Evolutionary conservation across 2,329 filamentous ascomycete genomes (phyloP).

Genomic region (Calonectria montana): DNA sequence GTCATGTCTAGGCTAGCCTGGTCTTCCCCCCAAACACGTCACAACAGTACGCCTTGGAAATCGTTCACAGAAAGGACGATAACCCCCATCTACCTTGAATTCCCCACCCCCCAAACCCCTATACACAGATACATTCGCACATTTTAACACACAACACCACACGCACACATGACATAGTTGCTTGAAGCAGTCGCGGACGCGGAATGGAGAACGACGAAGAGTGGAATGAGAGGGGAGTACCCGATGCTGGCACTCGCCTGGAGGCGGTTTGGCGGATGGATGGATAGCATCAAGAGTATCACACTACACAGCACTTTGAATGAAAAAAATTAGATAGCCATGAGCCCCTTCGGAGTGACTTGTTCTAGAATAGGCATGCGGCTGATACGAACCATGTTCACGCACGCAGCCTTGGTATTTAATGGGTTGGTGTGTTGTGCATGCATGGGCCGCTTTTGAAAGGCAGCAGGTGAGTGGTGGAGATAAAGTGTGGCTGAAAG

Average conservation of each 20-base stretch:
- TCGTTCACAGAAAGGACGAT: constrained; percentile 23
- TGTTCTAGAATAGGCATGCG: background rate
- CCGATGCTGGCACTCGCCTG: constrained; percentile 28
- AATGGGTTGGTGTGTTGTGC: background rate
- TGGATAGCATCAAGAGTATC: constrained; percentile 42
- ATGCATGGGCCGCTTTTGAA: background rate
- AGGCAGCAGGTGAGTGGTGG: background rate
- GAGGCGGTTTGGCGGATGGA: constrained; percentile 38
- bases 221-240: constrained; percentile 35
- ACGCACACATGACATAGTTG: constrained; percentile 26
- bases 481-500: constrained; percentile 7
- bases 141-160: constrained; percentile 14
- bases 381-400: background rate
- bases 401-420: background rate
- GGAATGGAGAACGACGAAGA: constrained; percentile 35
- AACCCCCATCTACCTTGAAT: constrained; percentile 16
- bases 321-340: constrained; percentile 42
- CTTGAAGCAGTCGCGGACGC: constrained; percentile 32
- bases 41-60: constrained; percentile 34
- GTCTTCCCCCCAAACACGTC: constrained; percentile 31
- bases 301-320: constrained; percentile 40
- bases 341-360: background rate
- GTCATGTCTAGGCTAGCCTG: constrained; percentile 4
- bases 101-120: constrained; percentile 22
- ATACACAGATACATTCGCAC: constrained; percentile 30